Evolutionary conservation across 345 rosid species (phyloP).

Genomic region (Bruguiera parviflora): DNA sequence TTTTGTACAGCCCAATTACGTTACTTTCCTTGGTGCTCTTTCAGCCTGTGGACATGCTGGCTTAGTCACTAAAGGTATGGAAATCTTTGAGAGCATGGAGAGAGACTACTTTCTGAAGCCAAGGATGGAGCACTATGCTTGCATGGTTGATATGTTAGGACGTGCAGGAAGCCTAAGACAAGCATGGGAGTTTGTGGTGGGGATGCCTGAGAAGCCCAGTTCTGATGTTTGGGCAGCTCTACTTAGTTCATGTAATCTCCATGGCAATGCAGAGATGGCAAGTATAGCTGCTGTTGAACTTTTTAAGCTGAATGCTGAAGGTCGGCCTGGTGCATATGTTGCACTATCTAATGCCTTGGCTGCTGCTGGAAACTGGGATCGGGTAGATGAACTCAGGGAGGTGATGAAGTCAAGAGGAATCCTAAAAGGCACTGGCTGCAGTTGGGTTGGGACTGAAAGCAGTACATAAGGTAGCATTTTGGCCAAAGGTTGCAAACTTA

Average conservation of each 20-base stretch:
- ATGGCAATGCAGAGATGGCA: conserved; percentile 63
- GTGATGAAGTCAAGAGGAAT: conserved; percentile 67
- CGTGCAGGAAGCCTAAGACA: conserved; percentile 61
- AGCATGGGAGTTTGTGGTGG: conserved; percentile 60
- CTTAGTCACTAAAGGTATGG: conserved; percentile 57
- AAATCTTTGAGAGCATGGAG: conserved; percentile 78
- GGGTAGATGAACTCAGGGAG: conserved; percentile 61
- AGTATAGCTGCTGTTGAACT: conserved; percentile 65
- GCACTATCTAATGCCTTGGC: conserved; percentile 77
- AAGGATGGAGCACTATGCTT: conserved; percentile 88
- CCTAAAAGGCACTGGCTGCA: conserved; percentile 55
- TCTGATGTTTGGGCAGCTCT: conserved; percentile 92
- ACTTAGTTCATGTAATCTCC: conserved; percentile 71
- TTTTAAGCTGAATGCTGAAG: conserved; percentile 57
- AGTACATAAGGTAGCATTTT: not conserved
- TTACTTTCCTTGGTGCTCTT: conserved; percentile 85
- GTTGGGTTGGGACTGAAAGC: conserved; percentile 62
- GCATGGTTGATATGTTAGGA: conserved; percentile 88
- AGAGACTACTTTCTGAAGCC: conserved; percentile 61
- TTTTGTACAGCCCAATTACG: conserved; percentile 53
- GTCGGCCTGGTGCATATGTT: conserved; percentile 85
- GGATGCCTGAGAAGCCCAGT: conserved; percentile 65
- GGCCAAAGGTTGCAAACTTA: not conserved
- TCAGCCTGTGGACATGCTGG: conserved; percentile 90
- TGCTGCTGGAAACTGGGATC: conserved; percentile 81